Conservation (phyloP, 2,329 filamentous ascomycete genomes). For the Ophiobolus disseminans region DNA sequence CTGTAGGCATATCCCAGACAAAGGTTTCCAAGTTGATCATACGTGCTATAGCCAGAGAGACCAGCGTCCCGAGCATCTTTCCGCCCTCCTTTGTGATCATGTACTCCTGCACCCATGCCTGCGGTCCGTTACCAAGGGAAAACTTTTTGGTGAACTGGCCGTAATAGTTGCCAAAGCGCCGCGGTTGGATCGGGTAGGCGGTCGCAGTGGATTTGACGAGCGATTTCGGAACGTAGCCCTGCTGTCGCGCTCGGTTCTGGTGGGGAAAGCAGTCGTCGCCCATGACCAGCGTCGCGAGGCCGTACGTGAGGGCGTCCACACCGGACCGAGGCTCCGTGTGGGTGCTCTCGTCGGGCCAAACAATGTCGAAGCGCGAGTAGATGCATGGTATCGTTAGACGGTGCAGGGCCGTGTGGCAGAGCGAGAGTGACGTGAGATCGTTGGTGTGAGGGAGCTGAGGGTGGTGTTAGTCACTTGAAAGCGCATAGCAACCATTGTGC, state of each 20-base stretch:
- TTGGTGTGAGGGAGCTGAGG: constrained; percentile 83
- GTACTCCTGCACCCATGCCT: constrained; percentile 81
- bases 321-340: constrained; percentile 71
- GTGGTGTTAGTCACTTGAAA: too few relatives aligned
- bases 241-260: constrained; percentile 44
- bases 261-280: constrained; percentile 69
- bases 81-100: constrained; percentile 82
- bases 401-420: constrained; percentile 80
- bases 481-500: too few relatives aligned
- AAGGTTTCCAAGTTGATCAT: constrained; percentile 85
- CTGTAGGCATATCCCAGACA: constrained; percentile 89
- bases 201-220: constrained; percentile 21
- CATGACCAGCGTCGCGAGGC: constrained; percentile 79
- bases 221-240: constrained; percentile 12
- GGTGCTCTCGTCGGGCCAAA: constrained; percentile 78
- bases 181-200: constrained; percentile 47
- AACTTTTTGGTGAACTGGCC: constrained; percentile 82
- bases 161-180: constrained; percentile 74
- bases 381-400: constrained; percentile 77
- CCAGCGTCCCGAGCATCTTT: constrained; percentile 86
- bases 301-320: constrained; percentile 84
- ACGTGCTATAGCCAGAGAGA: constrained; percentile 77
- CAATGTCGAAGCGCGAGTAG: constrained; percentile 85
- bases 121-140: constrained; percentile 80
- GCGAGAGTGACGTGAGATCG: constrained; percentile 77